phyloP scores from a whole-genome alignment of 225 moss, liverwort and hornwort genomes.

The Straminergon stramineum region DNA sequence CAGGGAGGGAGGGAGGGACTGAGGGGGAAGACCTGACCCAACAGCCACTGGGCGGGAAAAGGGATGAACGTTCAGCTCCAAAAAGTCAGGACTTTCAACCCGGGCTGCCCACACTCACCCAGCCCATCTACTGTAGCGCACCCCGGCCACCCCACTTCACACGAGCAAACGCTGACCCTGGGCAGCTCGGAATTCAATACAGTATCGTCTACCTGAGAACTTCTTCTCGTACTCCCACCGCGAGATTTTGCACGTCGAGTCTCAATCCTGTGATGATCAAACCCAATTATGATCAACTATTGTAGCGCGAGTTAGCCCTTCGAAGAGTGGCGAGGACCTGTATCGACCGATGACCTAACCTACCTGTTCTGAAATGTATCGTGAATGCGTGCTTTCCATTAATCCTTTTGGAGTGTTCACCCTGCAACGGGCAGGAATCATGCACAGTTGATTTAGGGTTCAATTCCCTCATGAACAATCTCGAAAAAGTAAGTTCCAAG shows the following conservation, averaged over 20 bases:
- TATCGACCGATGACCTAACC: no score
- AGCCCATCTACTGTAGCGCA: not conserved
- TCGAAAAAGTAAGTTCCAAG: not conserved
- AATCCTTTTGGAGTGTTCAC: not conserved
- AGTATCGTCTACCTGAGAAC: no score
- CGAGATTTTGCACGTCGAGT: not conserved
- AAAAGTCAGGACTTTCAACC: not conserved
- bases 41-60: not conserved
- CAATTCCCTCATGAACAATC: not conserved
- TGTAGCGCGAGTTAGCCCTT: no score
- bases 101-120: not conserved
- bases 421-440: not conserved
- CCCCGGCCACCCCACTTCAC: not conserved
- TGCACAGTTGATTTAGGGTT: not conserved
- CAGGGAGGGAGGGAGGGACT: no score
- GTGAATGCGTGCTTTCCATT: not conserved
- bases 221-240: no score
- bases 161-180: not conserved
- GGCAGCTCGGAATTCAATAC: not conserved
- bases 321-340: not conserved
- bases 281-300: not conserved
- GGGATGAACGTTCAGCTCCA: not conserved
- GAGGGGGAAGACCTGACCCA: not conserved
- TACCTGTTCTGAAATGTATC: rapidly evolving
- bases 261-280: not conserved